These are phyloP conservation scores for Fusarium subglutinans DNA, from an alignment of 2,329 filamentous ascomycete species.

Conservation along the genomic window DNA sequence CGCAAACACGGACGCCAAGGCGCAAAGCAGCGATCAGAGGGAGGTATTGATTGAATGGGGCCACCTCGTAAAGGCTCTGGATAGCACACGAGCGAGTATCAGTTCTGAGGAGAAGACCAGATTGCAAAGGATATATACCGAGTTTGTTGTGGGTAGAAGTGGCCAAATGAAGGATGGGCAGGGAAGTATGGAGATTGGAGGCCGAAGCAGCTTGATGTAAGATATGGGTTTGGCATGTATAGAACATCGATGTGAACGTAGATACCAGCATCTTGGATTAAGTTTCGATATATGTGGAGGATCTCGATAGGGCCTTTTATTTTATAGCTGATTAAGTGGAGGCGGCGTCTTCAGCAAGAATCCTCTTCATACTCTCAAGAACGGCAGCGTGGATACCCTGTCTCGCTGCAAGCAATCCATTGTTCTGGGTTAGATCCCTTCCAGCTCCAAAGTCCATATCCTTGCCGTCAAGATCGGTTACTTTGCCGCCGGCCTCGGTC, in stretches of 20 bases:
- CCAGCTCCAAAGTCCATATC: constrained; percentile 50
- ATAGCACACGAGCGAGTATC: constrained; percentile 83
- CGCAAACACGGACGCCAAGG: constrained; percentile 41
- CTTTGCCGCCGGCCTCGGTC: constrained; percentile 62
- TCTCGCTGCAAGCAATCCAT: constrained; percentile 56
- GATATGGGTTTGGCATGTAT: constrained; percentile 8
- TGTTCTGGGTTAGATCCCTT: constrained; percentile 46
- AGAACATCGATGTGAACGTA: constrained; percentile 1
- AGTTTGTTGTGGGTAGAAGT: constrained; percentile 92
- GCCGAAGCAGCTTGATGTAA: constrained; percentile 92
- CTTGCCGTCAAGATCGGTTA: constrained; percentile 59
- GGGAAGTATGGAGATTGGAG: constrained; percentile 90
- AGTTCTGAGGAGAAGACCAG: constrained; percentile 78
- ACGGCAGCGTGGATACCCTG: constrained; percentile 53
- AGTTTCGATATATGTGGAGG: neutral
- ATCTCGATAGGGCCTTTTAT: neutral
- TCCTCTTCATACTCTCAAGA: constrained; percentile 44
- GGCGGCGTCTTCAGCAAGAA: constrained; percentile 26
- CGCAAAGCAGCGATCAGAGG: constrained; percentile 52
- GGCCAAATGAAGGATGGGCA: constrained; percentile 96
- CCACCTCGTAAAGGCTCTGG: constrained; percentile 81
- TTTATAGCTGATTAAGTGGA: neutral
- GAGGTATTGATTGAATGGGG: constrained; percentile 87
- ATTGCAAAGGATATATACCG: constrained; percentile 83
- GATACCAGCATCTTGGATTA: neutral